phyloP scores from a whole-genome alignment of 371 early-diverging fungal species.

The Phascolomyces articulosus region DNA sequence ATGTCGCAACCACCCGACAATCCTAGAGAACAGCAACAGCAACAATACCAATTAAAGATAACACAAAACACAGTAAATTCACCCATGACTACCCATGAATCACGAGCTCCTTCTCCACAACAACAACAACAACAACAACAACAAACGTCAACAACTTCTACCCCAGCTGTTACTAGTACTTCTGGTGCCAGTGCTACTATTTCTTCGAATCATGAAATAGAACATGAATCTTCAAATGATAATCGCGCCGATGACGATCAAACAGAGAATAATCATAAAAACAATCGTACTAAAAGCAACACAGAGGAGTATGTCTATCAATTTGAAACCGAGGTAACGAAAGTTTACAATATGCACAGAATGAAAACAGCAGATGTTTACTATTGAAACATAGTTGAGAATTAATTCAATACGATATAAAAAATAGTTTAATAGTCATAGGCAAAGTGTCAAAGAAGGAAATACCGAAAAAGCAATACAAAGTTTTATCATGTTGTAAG shows the following conservation, averaged over 20 bases:
- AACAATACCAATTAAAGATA: neutral
- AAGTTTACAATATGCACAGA: no score
- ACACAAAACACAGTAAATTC: constrained; percentile 4
- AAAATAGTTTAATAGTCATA: constrained; percentile 19
- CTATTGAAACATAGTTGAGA: no score
- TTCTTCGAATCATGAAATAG: neutral
- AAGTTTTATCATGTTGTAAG: constrained; percentile 29
- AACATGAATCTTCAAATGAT: neutral
- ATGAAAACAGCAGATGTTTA: no score
- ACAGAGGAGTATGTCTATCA: neutral
- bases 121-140: neutral
- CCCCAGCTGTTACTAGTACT: no score
- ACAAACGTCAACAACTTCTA: neutral
- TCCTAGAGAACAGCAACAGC: constrained; percentile 9
- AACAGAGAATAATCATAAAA: neutral
- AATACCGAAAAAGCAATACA: constrained; percentile 27
- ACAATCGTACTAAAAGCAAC: neutral
- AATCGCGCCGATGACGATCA: neutral
- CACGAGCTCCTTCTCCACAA: neutral
- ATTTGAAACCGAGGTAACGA: constrained; percentile 1
- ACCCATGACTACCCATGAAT: neutral
- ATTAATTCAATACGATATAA: no score
- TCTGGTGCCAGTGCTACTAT: no score
- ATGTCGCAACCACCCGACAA: constrained; percentile 12
- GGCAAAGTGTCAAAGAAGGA: constrained; percentile 16